Percentiles rank a stretch among this genome's conserved stretches.
Conservation (phyloP, 805 yeast genomes). For the Kuraishia floccosa region DNA sequence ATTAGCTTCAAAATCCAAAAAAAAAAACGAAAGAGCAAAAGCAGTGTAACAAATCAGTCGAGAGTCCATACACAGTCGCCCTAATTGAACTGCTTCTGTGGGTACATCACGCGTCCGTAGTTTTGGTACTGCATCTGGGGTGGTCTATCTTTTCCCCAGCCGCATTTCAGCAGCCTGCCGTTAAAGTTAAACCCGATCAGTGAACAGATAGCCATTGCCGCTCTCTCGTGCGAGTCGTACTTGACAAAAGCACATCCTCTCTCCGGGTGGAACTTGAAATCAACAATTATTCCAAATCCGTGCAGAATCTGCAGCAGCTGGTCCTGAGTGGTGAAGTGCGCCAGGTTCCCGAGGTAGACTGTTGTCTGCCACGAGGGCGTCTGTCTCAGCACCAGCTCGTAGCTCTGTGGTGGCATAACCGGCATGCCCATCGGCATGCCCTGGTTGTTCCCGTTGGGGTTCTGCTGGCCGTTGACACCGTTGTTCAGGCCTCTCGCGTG, state of each 20-base stretch:
- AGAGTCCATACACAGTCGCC: too few relatives aligned
- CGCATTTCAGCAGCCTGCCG: slow-evolving; percentile 71
- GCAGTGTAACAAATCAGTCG: too few relatives aligned
- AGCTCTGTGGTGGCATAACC: slow-evolving; percentile 26
- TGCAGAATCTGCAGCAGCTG: slow-evolving; percentile 67
- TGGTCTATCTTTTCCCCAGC: slow-evolving; percentile 69
- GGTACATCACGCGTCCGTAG: slow-evolving; percentile 7
- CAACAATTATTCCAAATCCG: slow-evolving; percentile 74
- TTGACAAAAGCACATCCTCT: slow-evolving; percentile 84
- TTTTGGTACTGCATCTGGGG: slow-evolving; percentile 17
- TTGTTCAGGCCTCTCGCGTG: slow-evolving; percentile 6
- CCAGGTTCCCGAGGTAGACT: slow-evolving; percentile 77
- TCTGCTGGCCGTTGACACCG: slow-evolving; percentile 1
- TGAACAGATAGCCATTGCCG: slow-evolving; percentile 80
- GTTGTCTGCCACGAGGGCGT: slow-evolving; percentile 80
- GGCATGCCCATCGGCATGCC: slow-evolving; percentile 4
- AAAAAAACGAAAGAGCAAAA: too few relatives aligned
- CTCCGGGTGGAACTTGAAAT: slow-evolving; percentile 70
- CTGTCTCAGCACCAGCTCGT: slow-evolving; percentile 63
- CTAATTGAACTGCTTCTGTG: slow-evolving; percentile 4
- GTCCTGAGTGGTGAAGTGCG: slow-evolving; percentile 62
- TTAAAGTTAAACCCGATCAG: slow-evolving; percentile 58
- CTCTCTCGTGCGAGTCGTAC: slow-evolving; percentile 79
- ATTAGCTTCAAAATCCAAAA: too few relatives aligned
- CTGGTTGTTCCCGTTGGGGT: background rate